A percentile compares a stretch with the other conserved stretches of the same genome.
phyloP scores from a whole-genome alignment of 2,329 filamentous ascomycete species.

The Pseudocercospora fijiensis region DNA sequence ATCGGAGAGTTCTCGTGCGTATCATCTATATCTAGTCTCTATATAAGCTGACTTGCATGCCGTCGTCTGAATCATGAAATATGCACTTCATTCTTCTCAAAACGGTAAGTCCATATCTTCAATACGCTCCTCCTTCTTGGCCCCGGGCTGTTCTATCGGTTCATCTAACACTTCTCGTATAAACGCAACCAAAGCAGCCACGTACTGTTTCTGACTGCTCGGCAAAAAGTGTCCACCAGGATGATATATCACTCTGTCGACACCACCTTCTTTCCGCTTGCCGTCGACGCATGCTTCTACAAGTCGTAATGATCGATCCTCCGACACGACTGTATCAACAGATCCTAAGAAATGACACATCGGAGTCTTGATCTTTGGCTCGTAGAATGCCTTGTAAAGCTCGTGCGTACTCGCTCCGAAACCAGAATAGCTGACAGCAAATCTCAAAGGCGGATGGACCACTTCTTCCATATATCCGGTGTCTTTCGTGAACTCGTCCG shows the following conservation, averaged over 20 bases:
- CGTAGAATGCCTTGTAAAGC: constrained; percentile 67
- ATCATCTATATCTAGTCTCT: not conserved
- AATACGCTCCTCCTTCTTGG: constrained; percentile 54
- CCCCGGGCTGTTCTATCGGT: constrained; percentile 30
- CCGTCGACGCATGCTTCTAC: constrained; percentile 61
- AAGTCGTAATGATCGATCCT: constrained; percentile 66
- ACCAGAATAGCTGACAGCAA: constrained; percentile 74
- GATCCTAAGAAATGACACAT: constrained; percentile 79
- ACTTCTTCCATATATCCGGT: constrained; percentile 37
- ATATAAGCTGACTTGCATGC: not conserved
- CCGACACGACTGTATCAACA: constrained; percentile 84
- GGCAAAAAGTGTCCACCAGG: constrained; percentile 91
- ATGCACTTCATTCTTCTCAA: constrained; percentile 35
- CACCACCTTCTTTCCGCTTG: constrained; percentile 43
- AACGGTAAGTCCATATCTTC: constrained; percentile 71
- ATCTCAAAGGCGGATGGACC: constrained; percentile 60
- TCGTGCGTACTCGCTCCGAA: constrained; percentile 64
- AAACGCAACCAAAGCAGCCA: constrained; percentile 72
- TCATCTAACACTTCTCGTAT: constrained; percentile 56
- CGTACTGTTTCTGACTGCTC: constrained; percentile 72
- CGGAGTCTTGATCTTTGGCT: constrained; percentile 72
- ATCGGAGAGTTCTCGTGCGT: not conserved
- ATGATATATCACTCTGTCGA: constrained; percentile 62
- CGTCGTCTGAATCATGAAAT: not conserved
- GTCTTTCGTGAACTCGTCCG: constrained; percentile 48